Evolutionary conservation across 345 rosid species (phyloP).

Genomic region (Brassica nigra): DNA sequence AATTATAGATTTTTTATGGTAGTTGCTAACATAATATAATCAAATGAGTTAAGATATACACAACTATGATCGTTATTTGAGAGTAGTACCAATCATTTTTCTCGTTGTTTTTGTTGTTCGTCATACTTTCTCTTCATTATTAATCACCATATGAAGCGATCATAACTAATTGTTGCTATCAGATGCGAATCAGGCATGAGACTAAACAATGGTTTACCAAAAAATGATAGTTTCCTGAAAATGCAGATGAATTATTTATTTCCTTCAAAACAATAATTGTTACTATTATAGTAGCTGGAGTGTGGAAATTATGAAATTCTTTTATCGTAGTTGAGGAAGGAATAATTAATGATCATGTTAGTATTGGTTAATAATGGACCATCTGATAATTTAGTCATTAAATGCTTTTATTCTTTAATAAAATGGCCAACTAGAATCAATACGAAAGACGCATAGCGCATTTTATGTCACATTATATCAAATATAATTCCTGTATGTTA

Average conservation of each 20-base stretch:
- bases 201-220: slow-evolving; percentile 26
- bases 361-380: slow-evolving; percentile 16
- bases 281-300: slow-evolving; percentile 17
- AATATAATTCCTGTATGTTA: neutral
- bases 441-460: slow-evolving; percentile 16
- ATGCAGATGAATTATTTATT: slow-evolving; percentile 10
- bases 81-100: neutral
- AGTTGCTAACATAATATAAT: no score
- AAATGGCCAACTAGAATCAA: slow-evolving; percentile 35
- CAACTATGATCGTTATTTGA: neutral
- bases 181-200: slow-evolving; percentile 23
- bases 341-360: slow-evolving; percentile 4
- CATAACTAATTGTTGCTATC: slow-evolving; percentile 28
- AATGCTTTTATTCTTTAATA: slow-evolving; percentile 26
- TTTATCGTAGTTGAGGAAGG: neutral
- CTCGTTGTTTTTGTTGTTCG: slow-evolving; percentile 10
- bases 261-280: slow-evolving; percentile 17
- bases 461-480: neutral
- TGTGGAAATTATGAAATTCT: neutral
- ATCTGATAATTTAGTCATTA: slow-evolving; percentile 10
- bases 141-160: slow-evolving; percentile 25
- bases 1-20: no score
- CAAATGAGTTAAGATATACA: neutral
- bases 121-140: slow-evolving; percentile 9
- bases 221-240: slow-evolving; percentile 7